phyloP scores from a whole-genome alignment of 2,329 filamentous ascomycete genomes.

The Ceratocystis variospora region DNA sequence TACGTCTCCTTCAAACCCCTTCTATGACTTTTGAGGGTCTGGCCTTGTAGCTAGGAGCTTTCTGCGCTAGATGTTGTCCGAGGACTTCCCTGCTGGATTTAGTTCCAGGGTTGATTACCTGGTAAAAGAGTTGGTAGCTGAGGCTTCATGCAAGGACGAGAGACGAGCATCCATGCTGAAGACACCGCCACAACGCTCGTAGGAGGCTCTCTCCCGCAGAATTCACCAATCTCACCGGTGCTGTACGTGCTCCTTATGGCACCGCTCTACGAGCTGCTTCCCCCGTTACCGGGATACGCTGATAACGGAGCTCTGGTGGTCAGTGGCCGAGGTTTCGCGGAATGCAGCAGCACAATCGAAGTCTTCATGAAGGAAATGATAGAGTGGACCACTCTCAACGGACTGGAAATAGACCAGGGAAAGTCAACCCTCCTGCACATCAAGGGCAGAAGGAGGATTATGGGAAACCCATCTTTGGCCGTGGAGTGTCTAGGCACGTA shows the following conservation, averaged over 20 bases:
- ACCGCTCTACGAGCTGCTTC: not conserved
- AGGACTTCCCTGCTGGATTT: too few species aligned
- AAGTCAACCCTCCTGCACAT: too few species aligned
- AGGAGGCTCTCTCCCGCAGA: not conserved
- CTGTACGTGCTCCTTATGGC: not conserved
- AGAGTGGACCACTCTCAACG: not conserved
- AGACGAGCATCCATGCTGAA: not conserved
- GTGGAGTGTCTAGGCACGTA: too few species aligned
- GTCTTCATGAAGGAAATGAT: not conserved
- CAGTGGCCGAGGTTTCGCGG: not conserved
- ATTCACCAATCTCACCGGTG: not conserved
- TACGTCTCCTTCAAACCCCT: too few species aligned
- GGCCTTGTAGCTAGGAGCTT: too few species aligned
- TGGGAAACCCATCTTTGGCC: too few species aligned
- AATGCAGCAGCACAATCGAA: not conserved
- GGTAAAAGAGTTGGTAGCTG: not conserved
- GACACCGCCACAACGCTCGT: not conserved
- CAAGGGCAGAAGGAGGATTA: too few species aligned
- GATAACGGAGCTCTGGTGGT: not conserved
- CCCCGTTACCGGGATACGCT: not conserved
- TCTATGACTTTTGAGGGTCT: too few species aligned
- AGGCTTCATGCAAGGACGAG: not conserved
- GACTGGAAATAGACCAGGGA: not conserved
- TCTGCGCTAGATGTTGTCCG: too few species aligned
- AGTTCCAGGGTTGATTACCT: too few species aligned